These are phyloP conservation scores for Breviolum minutum DNA, from an alignment of 73 alveolate genomes.

Conservation along the genomic window DNA sequence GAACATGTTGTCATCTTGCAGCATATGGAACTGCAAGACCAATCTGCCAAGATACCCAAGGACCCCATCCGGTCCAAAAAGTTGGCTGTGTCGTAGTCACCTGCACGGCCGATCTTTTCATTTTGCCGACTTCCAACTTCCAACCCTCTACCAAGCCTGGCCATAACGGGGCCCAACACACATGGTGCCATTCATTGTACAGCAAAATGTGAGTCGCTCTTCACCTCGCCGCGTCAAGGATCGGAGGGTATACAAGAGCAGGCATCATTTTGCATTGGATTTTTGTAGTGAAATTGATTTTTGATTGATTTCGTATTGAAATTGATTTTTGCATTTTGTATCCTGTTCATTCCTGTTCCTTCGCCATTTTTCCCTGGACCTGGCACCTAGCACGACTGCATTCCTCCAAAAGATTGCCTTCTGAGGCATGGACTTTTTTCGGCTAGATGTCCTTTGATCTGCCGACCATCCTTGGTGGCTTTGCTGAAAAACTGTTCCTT, in stretches of 20 bases:
- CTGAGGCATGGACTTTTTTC: conserved; percentile 25
- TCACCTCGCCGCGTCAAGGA: conserved; percentile 20
- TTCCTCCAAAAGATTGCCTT: neutral
- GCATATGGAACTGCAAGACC: neutral
- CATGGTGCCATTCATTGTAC: conserved; percentile 64
- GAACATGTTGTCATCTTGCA: too few relatives aligned
- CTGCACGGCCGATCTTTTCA: neutral
- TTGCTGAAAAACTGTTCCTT: neutral
- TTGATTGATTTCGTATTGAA: neutral
- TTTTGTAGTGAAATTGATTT: too few relatives aligned
- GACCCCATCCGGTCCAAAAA: conserved; percentile 86
- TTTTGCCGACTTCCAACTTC: neutral
- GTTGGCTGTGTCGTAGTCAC: conserved; percentile 68
- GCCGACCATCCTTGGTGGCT: conserved; percentile 58
- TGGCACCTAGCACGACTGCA: too few relatives aligned
- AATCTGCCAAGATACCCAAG: conserved; percentile 62
- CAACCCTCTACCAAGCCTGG: conserved; percentile 19
- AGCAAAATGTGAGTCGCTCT: conserved; percentile 75
- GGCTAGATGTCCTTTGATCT: conserved; percentile 54
- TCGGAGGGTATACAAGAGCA: too few relatives aligned
- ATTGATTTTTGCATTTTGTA: neutral
- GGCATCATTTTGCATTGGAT: too few relatives aligned
- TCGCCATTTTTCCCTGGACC: neutral
- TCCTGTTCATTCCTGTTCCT: neutral
- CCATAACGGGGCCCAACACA: conserved; percentile 76